Evolutionary conservation across 2,329 filamentous ascomycete species (phyloP).

Genomic region (Rhynchosporium secalis): DNA sequence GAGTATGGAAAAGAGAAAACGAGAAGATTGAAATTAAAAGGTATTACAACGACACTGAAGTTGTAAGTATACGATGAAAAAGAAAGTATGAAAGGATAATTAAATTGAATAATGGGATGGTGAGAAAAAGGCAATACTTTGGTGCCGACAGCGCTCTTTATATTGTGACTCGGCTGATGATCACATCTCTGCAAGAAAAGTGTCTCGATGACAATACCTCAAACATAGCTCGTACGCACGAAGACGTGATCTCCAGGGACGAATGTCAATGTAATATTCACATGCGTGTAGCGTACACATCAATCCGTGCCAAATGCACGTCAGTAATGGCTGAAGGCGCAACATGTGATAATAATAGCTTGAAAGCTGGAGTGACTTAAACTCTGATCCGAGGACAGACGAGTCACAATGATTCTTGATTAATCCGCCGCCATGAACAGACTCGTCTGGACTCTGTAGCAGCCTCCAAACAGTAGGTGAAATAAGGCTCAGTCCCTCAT

Average conservation of each 20-base stretch:
- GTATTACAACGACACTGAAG: conserved; percentile 15
- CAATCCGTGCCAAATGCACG: neutral
- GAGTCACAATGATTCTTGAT: neutral
- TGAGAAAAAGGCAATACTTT: neutral
- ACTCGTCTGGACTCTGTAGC: neutral
- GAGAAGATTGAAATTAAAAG: neutral
- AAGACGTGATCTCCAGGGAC: neutral
- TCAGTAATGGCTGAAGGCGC: neutral
- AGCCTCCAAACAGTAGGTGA: neutral
- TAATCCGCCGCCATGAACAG: neutral
- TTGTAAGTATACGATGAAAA: conserved; percentile 9
- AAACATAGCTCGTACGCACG: conserved; percentile 4
- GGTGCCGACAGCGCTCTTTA: neutral
- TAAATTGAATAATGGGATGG: neutral
- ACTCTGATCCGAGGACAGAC: neutral
- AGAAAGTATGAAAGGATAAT: neutral
- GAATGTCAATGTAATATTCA: neutral
- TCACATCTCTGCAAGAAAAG: neutral
- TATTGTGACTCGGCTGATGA: neutral
- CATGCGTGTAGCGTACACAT: too few relatives aligned
- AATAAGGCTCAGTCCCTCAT: neutral
- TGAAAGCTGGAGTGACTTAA: neutral
- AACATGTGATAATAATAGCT: neutral
- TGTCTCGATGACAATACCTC: neutral
- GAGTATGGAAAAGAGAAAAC: conserved; percentile 1